A percentile compares a stretch with the other conserved stretches of the same genome.
Evolutionary conservation across 345 rosid genomes (phyloP).

Genomic region (Nasturtium officinale): DNA sequence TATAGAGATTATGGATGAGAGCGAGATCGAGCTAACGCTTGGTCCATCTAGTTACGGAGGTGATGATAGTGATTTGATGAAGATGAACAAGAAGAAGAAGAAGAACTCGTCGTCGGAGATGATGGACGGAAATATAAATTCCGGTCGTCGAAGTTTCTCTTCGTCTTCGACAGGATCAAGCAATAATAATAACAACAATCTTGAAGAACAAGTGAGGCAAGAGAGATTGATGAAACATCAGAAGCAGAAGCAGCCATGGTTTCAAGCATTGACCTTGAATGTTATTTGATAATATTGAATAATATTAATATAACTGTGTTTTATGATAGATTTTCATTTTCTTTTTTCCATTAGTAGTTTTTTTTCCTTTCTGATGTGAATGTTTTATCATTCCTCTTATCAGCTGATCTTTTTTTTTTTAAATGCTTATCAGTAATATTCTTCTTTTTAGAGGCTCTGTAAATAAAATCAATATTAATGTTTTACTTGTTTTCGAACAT

Average conservation of each 20-base stretch:
- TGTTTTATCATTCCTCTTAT: slow-evolving; percentile 44
- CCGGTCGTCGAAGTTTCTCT: slow-evolving; percentile 66
- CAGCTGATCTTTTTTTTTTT: slow-evolving; percentile 33
- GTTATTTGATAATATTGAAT: slow-evolving; percentile 47
- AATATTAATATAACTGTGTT: slow-evolving; percentile 33
- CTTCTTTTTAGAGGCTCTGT: slow-evolving; percentile 6
- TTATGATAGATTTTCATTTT: slow-evolving; percentile 33
- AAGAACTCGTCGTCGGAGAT: slow-evolving; percentile 34
- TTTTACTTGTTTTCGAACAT: slow-evolving; percentile 13
- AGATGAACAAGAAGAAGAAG: slow-evolving; percentile 51
- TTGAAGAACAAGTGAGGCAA: slow-evolving; percentile 60
- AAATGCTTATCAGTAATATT: slow-evolving; percentile 23
- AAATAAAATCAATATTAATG: slow-evolving; percentile 20
- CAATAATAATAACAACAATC: slow-evolving; percentile 44
- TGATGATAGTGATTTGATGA: slow-evolving; percentile 20
- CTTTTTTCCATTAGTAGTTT: neutral
- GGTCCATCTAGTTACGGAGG: slow-evolving; percentile 59
- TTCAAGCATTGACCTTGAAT: slow-evolving; percentile 80
- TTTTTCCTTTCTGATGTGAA: slow-evolving; percentile 11
- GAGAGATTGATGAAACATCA: slow-evolving; percentile 58
- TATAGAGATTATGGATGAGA: slow-evolving; percentile 64
- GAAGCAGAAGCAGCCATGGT: slow-evolving; percentile 65
- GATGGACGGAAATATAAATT: slow-evolving; percentile 48
- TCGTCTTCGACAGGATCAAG: slow-evolving; percentile 80
- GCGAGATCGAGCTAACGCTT: slow-evolving; percentile 81